phyloP scores from a whole-genome alignment of 2,329 filamentous ascomycete species.

The Lasiodiplodia hormozganensis region DNA sequence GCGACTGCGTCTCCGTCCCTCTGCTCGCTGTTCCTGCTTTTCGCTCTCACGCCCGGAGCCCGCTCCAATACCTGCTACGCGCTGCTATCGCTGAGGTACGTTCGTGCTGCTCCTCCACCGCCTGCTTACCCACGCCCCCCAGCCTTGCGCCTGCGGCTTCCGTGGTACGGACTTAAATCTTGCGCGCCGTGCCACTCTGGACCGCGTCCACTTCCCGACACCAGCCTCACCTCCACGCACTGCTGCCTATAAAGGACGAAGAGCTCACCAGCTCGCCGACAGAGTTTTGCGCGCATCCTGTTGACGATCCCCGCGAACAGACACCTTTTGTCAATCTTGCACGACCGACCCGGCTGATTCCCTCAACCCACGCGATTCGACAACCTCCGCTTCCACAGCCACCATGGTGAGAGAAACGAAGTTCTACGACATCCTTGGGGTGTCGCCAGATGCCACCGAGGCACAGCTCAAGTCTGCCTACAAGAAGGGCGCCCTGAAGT shows the following conservation, averaged over 20 bases:
- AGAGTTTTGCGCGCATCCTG: conserved; percentile 2
- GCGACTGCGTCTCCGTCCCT: conserved; percentile 19
- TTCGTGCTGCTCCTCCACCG: neutral
- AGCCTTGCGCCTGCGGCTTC: conserved; percentile 22
- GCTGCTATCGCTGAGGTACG: conserved; percentile 15
- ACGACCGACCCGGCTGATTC: conserved; percentile 6
- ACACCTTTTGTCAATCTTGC: conserved; percentile 7
- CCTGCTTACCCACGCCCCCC: conserved; percentile 7
- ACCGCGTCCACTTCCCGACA: neutral
- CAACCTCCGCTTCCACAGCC: conserved; percentile 30
- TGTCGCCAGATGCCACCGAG: conserved; percentile 80
- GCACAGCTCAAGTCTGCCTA: conserved; percentile 90
- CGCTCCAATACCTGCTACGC: neutral
- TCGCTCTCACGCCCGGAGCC: neutral
- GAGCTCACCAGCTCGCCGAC: conserved; percentile 11
- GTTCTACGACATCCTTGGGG: conserved; percentile 79
- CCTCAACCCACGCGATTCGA: conserved; percentile 19
- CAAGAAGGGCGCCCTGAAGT: conserved; percentile 82
- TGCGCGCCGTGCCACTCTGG: conserved; percentile 20
- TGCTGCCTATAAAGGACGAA: neutral
- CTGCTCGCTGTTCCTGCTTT: neutral
- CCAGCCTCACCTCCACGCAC: conserved; percentile 9
- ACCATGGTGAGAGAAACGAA: conserved; percentile 80
- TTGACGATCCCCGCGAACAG: conserved; percentile 4
- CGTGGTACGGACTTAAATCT: conserved; percentile 8